Evolutionary conservation across 306 rosid genomes (phyloP), one percentile per base, ranked within the genome.

Genomic region (Herpetospermum pedunculosum): DNA sequence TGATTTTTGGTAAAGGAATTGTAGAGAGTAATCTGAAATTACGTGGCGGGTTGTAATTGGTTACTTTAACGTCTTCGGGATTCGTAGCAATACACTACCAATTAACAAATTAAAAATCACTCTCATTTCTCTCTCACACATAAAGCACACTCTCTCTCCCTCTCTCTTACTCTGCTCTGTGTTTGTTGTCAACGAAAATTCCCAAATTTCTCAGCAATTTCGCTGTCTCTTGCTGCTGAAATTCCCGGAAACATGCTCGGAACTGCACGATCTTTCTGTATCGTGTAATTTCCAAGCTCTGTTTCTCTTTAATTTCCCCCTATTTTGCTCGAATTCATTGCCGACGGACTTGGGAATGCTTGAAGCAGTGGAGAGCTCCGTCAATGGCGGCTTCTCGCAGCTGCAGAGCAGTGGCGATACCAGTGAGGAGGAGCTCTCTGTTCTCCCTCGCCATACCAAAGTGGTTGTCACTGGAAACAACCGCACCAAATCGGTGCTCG

Each of bases 401-500:
- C 81, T 91, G 54, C 99, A 89, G 85, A 89, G 87, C 82, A 86
- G 88, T 59, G 97, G 99, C 3, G 99, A 94, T 46, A 91, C 97
- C 21, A 89, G 99, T 35, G 99, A 94, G 53, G 99, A 94, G 77
- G 99, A 94, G 88, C 92, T 94, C 1, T 89, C 99, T 4, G 97
- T 94, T 77, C 92, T 94, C 13, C 99, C 99, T 70, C 97, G 96
- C 54, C 99, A 94, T 62, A 94, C 99, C 13, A 94, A 94, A 77
- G 99, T 94, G 29, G 97, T 94, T 25, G 99, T 94, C 0, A 94
- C 99, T 2, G 99, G 99, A 48, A 94, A 94, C 50, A 94, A 94
- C 83, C 83, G 99, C 30, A 94, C 99, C 54, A 94, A 94, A 83
- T 94, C 99, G 8, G 99, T 94, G 13, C 99, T 94, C n/a, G 97